Evolutionary conservation across 1,284 basidiomycete species (phyloP).

Genomic region (Naganishia sp.): DNA sequence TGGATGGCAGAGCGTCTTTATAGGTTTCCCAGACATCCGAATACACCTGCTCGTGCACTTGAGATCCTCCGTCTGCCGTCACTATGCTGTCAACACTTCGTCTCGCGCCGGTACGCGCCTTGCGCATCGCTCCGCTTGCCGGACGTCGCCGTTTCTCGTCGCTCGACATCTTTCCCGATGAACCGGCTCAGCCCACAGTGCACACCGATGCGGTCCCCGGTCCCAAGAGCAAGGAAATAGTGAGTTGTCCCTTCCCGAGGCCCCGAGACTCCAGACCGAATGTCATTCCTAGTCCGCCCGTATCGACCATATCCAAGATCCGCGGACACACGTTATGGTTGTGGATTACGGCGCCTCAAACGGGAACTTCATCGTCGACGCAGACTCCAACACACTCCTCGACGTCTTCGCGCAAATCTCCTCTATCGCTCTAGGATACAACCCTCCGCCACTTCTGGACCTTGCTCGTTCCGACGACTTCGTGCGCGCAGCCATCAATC

Average conservation of each 20-base stretch:
- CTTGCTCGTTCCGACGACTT: constrained; percentile 40
- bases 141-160: constrained; percentile 53
- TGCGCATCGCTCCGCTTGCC: no score
- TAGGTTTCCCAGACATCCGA: no score
- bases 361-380: constrained; percentile 59
- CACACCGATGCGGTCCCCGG: constrained; percentile 38
- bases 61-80: no score
- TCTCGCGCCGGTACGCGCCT: no score
- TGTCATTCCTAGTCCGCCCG: constrained; percentile 33
- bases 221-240: constrained; percentile 36
- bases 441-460: constrained; percentile 27
- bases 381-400: constrained; percentile 59
- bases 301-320: constrained; percentile 54
- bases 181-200: constrained; percentile 37
- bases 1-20: no score
- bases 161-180: constrained; percentile 37
- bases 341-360: constrained; percentile 27
- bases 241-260: constrained; percentile 19
- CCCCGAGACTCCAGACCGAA: neutral
- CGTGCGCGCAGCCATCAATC: constrained; percentile 53
- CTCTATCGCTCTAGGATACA: constrained; percentile 53
- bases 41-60: no score
- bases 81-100: no score
- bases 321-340: constrained; percentile 53
- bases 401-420: constrained; percentile 60